Percentiles rank a stretch among this genome's conserved stretches.
phyloP scores from a whole-genome alignment of 164 flowering plant species.

The Warburgia ugandensis region DNA sequence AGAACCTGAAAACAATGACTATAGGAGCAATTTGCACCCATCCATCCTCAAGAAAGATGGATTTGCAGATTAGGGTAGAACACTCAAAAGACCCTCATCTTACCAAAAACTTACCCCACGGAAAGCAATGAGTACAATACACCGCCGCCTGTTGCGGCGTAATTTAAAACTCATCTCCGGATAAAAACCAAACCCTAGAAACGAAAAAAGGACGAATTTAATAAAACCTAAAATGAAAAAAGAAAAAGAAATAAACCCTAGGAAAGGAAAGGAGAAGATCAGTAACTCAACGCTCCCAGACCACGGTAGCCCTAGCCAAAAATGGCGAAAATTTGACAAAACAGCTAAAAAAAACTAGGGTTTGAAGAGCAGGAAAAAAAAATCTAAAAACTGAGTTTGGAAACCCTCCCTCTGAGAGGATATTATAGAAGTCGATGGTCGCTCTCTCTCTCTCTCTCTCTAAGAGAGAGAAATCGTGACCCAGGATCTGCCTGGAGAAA shows the following conservation, averaged over 20 bases:
- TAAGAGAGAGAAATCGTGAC: conserved; percentile 6
- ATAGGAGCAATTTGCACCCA: conserved; percentile 15
- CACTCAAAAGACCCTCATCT: conserved; percentile 40
- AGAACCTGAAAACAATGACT: background rate
- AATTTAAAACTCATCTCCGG: conserved; percentile 12
- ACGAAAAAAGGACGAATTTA: conserved; percentile 10
- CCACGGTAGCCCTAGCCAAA: background rate
- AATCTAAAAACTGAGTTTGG: background rate
- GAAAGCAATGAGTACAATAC: background rate
- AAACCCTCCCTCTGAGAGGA: too few species aligned
- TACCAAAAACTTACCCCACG: background rate
- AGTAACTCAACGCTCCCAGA: background rate
- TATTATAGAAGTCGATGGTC: background rate
- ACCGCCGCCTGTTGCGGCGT: conserved; percentile 4
- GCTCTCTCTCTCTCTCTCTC: conserved; percentile 3
- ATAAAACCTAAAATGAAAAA: conserved; percentile 1
- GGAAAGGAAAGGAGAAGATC: background rate
- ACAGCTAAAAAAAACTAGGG: conserved; percentile 22
- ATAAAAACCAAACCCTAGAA: conserved; percentile 15
- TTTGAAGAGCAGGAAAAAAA: conserved; percentile 10
- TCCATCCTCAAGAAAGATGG: conserved; percentile 33
- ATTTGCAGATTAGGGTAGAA: conserved; percentile 15
- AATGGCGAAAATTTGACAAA: conserved; percentile 13
- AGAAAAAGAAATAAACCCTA: background rate
- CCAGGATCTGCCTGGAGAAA: conserved; percentile 18